A percentile compares a stretch with the other conserved stretches of the same genome.
Conservation (phyloP, 2,329 filamentous ascomycete genomes). For the Cryphonectria nitschkei region DNA sequence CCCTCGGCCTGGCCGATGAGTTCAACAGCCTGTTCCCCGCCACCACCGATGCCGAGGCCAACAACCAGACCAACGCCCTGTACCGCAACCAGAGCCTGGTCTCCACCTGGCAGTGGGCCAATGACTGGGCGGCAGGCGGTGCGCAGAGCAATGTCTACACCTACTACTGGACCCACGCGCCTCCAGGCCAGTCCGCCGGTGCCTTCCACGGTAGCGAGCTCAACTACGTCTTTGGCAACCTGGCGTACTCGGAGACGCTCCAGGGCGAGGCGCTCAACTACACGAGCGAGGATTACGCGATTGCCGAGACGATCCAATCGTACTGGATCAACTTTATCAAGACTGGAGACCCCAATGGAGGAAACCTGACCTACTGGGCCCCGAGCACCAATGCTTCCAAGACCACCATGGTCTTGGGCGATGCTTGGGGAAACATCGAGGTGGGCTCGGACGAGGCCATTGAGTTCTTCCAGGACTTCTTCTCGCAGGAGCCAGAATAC, state of each 20-base stretch:
- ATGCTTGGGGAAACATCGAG: constrained; percentile 13
- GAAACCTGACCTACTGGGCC: constrained; percentile 29
- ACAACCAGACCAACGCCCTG: constrained; percentile 32
- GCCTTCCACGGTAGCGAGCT: constrained; percentile 39
- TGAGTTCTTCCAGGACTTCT: constrained; percentile 15
- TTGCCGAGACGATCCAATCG: constrained; percentile 33
- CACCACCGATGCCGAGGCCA: constrained; percentile 31
- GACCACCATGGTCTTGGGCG: constrained; percentile 24
- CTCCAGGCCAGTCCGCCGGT: constrained; percentile 33
- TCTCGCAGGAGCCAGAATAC: constrained; percentile 4
- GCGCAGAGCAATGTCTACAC: constrained; percentile 35
- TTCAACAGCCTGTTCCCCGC: constrained; percentile 36
- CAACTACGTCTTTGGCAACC: constrained; percentile 39
- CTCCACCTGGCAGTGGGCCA: constrained; percentile 35
- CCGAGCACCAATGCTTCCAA: constrained; percentile 18
- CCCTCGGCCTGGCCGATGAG: constrained; percentile 25
- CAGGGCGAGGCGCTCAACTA: constrained; percentile 33
- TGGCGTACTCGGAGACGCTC: constrained; percentile 30
- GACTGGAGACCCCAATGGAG: constrained; percentile 25
- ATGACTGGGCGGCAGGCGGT: constrained; percentile 34
- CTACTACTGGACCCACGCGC: constrained; percentile 38
- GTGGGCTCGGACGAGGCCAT: constrained; percentile 18
- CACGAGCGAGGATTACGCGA: constrained; percentile 34
- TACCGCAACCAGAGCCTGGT: constrained; percentile 34
- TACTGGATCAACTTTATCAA: constrained; percentile 29